Conservation (phyloP, 495 filamentous ascomycete genomes). For the Sporormia fimetaria region DNA sequence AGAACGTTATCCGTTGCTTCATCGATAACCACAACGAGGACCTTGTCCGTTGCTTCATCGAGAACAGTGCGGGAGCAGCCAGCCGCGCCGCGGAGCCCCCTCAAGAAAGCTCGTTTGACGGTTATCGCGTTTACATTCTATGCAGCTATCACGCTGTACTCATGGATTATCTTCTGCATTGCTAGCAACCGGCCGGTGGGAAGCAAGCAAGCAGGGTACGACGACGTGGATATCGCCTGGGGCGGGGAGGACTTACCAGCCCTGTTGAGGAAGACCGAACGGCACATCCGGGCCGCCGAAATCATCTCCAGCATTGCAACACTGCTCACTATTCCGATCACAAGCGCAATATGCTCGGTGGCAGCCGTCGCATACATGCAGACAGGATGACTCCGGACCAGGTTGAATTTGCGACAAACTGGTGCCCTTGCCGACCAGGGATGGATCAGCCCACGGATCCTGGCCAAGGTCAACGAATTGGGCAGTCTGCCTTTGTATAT, state of each 20-base stretch:
- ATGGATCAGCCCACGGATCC: background rate
- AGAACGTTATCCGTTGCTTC: too few relatives aligned
- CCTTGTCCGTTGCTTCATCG: too few relatives aligned
- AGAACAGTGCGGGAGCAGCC: too few relatives aligned
- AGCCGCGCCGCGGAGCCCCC: too few relatives aligned
- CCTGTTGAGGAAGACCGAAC: too few relatives aligned
- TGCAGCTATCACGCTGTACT: background rate
- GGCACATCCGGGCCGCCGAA: slow-evolving; percentile 2
- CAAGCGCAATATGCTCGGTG: slow-evolving; percentile 6
- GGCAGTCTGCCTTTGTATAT: slow-evolving; percentile 2
- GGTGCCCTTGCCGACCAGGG: slow-evolving; percentile 8
- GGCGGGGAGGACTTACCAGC: too few relatives aligned
- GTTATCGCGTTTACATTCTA: background rate
- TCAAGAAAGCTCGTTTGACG: background rate
- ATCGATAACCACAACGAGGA: too few relatives aligned
- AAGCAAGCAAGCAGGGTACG: background rate
- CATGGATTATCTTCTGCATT: slow-evolving; percentile 2
- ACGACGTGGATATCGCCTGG: too few relatives aligned
- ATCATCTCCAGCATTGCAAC: slow-evolving; percentile 1
- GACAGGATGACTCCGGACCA: background rate
- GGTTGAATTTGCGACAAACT: background rate
- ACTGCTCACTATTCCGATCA: slow-evolving; percentile 9
- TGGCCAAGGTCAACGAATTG: background rate
- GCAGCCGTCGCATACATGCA: slow-evolving; percentile 7
- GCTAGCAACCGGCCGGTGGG: slow-evolving; percentile 1